Base-by-base conservation (phyloP, 306 rosid genomes). In the Pyrus pyrifolia region DNA sequence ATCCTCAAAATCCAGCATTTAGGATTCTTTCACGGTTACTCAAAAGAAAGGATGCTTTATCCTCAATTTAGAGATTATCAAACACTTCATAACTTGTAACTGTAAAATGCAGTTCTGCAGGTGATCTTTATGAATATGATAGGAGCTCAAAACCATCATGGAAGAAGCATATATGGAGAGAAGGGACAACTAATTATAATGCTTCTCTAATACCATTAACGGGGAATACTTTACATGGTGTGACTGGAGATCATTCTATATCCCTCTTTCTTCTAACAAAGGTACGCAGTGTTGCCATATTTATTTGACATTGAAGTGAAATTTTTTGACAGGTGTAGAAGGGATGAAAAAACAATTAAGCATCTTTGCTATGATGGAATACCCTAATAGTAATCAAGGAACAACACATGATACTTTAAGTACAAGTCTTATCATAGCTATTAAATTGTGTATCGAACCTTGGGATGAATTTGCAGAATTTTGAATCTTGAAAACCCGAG, bases 251-350 rank as follows among this genome's bases (percentile, higher is more conserved):
- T 75, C 79, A 90, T 78, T 88, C 95, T 22, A 85, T 87, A 76
- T 91, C 97, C 65, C 82, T 94, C 69, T 91, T 91, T 91, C 98
- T 94, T 57, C 87, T 91, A 79, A 94, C 96, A 71, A 89, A 90
- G 96, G 97, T 94, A 83, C 72, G 73, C 40, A 9, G n/a, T 67
- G 53, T 53, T 44, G 25, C n/a, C 31, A 10, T 55, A 29, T 55
- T 30, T 14, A 35, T 6, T 38, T 38, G 42, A 38, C 9, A 38
- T 38, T 38, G 42, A 38, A 38, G 42, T 38, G 42, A 38, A 38
- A 38, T 38, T 38, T 38, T 38, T 38, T 38, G 8, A 38, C 42
- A 38, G 42, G 42, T 0, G 42, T 38, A 38, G 42, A 38, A 38
- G 42, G 42, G 42, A 38, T 7, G 42, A 38, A 38, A 38, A 38